phyloP scores from a whole-genome alignment of 345 rosid genomes.

The Eucalyptus rudis region DNA sequence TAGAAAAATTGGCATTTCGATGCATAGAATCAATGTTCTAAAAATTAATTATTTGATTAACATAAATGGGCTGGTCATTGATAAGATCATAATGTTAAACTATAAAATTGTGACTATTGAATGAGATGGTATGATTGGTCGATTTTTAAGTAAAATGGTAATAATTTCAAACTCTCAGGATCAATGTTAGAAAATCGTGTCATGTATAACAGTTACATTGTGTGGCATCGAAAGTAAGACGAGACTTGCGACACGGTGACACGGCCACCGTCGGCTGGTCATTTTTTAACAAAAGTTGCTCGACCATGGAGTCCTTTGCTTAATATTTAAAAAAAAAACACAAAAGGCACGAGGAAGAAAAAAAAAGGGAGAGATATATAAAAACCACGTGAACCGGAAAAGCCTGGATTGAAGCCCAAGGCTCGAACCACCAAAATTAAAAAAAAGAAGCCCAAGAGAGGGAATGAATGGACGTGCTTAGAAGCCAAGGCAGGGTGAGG shows the following conservation, averaged over 20 bases:
- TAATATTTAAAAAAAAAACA: not conserved
- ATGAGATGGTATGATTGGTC: accelerated
- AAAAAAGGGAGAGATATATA: not conserved
- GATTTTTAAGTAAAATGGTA: not conserved
- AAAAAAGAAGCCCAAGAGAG: not conserved
- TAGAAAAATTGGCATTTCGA: accelerated
- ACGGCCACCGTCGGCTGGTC: not conserved
- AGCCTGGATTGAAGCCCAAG: not conserved
- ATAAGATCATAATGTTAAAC: too few relatives aligned
- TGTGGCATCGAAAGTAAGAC: not conserved
- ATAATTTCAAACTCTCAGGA: too few relatives aligned
- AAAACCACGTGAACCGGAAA: not conserved
- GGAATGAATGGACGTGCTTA: not conserved
- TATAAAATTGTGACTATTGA: accelerated
- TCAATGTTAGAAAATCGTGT: not conserved
- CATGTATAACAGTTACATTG: not conserved
- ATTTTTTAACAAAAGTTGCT: not conserved
- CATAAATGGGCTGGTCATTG: not conserved
- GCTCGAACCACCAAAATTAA: not conserved
- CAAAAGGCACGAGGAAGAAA: not conserved
- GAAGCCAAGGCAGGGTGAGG: not conserved
- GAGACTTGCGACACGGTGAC: not conserved
- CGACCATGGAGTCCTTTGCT: not conserved
- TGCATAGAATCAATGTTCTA: accelerated
- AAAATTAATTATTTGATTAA: too few relatives aligned